Base-by-base conservation (phyloP, 139 green algal species). In the Zygnema circumcarinatum region DNA sequence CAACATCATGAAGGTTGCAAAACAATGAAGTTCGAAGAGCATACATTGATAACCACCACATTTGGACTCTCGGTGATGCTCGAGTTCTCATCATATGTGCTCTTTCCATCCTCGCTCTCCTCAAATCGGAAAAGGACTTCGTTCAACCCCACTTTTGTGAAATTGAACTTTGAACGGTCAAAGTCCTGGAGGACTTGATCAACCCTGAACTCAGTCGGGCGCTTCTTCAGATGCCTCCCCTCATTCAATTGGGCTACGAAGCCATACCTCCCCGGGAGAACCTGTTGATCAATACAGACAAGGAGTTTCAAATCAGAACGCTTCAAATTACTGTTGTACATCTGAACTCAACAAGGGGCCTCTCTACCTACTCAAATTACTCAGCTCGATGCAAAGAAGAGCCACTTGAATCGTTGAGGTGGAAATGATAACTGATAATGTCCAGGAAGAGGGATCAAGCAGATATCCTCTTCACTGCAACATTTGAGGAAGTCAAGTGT, bases 161-260 rank as follows among this genome's bases (percentile, higher is more conserved):
- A 99, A 92, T 99, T 98, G 53, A 99, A 99, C 92, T 98, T 98
- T 39, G 31, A 47, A n/a, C 38, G 74, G 80, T 99, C 97, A 89
- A 98, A 99, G 0, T 92, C 73, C 94, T 98, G 97, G 32, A 93
- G 36, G 2, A 97, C 96, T 79, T 96, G 74, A 90, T 99, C 97
- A 2, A 98, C 89, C n/a, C 92, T 42, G 88, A 99, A 98, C 92
- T 99, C 97, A 0, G 97, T 99, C 38, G 95, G 94, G 7, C 97
- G 93, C 92, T 99, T 99, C 92, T 99, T 98, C 76, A 89, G 95
- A 85, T 94, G 94, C 3, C 97, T 91, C 20, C 97, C 97, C 90
- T 98, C 95, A 82, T 99, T 99, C 56, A 97, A 94, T 92, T 99
- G 97, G 0, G 96, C 95, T 2, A 98, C 88, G 86, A 98, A 98